Base-by-base conservation (phyloP, 305 asterid genomes). In the Solanum aculeatissimum region DNA sequence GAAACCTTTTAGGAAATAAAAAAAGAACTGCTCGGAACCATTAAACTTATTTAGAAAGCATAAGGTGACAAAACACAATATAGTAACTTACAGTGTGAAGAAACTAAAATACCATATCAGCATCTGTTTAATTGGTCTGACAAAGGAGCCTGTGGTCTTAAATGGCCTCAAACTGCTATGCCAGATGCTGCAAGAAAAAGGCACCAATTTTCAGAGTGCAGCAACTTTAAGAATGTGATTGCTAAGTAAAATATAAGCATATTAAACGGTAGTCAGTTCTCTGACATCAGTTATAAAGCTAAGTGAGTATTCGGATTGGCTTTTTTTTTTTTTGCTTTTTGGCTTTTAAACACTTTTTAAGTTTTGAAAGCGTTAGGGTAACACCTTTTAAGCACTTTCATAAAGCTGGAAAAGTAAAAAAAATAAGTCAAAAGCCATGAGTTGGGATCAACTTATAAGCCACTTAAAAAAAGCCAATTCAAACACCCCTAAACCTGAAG, bases 1-100 rank as follows among this genome's bases (percentile, higher is more conserved):
- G 66, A 66, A 78, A 78, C 83, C 80, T 83, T 29, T 66, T 60
- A 72, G 42, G 66, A 70, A 83, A 83, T 49, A 29, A 55, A 47
- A 60, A 51, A 10, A 4, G 32, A 29, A 19, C 29, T 78, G 40
- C 40, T 53, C 66, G 27, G 82, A 49, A 27, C 27, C 66, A 12
- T 54, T 18, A 29, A 78, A 78, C 45, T 29, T 29, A 8, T 21
- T 18, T 53, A 53, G 83, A 78, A 53, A 78, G 83, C 66, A 27
- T 70, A 60, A 6, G 83, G 54, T 53, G 53, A 6, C 27, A 35
- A 32, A 57, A 72, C 77, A 3, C 25, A 16, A 53, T 77, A 71
- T 74, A 85, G 68, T 85, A 88, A 84, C 98, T 91, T 92, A 96
- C 98, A 80, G 86, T 8, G 90, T 89, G 77, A 93, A 87, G 80